A percentile compares a stretch with the other conserved stretches of the same genome.
phyloP scores from a whole-genome alignment of 2,329 filamentous ascomycete genomes.

The Ilyonectria destructans region DNA sequence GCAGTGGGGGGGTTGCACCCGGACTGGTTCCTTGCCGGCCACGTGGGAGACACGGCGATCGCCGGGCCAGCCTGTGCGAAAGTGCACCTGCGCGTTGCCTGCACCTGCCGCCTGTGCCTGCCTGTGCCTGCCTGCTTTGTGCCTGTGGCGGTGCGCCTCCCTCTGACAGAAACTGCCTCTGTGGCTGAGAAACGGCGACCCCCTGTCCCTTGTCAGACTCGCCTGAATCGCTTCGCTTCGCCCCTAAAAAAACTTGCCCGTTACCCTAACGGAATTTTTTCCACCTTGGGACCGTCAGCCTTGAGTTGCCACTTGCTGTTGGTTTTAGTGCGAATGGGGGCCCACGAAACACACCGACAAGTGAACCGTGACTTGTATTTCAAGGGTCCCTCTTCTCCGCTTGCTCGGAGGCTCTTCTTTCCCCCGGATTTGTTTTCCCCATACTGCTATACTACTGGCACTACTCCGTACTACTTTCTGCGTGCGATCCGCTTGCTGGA shows the following conservation, averaged over 20 bases:
- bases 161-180: neutral
- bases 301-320: slow-evolving; percentile 7
- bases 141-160: slow-evolving; percentile 7
- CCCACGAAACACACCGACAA: slow-evolving; percentile 26
- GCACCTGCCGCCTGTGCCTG: slow-evolving; percentile 9
- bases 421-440: slow-evolving; percentile 21
- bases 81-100: neutral
- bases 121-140: slow-evolving; percentile 1
- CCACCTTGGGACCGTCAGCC: neutral
- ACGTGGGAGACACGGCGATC: slow-evolving; percentile 33
- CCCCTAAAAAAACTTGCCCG: neutral
- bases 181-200: slow-evolving; percentile 1
- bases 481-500: slow-evolving; percentile 18
- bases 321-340: slow-evolving; percentile 22
- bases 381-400: slow-evolving; percentile 19
- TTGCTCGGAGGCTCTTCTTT: neutral
- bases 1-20: slow-evolving; percentile 28
- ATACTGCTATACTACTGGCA: slow-evolving; percentile 1
- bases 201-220: slow-evolving; percentile 27
- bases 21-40: slow-evolving; percentile 27
- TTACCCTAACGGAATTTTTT: neutral
- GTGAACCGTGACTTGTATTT: slow-evolving; percentile 9
- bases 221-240: slow-evolving; percentile 8
- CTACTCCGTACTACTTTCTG: slow-evolving; percentile 9
- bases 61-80: slow-evolving; percentile 6